Conservation (phyloP, 2,329 filamentous ascomycete species). For the Fusarium sp. region DNA sequence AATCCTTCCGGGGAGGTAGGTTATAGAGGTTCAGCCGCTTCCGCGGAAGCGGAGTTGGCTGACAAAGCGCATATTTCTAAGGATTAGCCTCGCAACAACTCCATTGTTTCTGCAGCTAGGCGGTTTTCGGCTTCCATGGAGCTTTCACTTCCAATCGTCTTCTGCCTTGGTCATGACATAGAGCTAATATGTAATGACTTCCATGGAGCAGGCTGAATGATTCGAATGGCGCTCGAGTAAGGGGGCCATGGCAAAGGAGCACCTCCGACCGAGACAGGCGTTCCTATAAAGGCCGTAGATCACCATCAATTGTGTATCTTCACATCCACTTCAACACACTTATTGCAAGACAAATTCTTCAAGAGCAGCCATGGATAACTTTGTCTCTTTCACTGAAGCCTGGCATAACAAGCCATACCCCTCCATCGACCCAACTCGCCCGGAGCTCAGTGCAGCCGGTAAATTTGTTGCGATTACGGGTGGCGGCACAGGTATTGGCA, state of each 20-base stretch:
- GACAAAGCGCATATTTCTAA: neutral
- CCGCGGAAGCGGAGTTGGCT: slow-evolving; percentile 11
- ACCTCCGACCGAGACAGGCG: too few relatives aligned
- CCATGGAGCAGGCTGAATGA: neutral
- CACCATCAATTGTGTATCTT: fast-evolving
- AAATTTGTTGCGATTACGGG: neutral
- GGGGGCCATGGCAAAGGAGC: fast-evolving
- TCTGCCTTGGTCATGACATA: neutral
- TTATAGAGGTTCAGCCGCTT: neutral
- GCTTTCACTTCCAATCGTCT: neutral
- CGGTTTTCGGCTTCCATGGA: neutral
- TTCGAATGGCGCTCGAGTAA: neutral
- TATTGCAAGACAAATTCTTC: neutral
- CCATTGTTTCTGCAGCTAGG: neutral
- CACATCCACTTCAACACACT: neutral
- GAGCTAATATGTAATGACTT: neutral
- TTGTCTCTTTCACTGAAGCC: neutral
- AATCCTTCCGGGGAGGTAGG: neutral
- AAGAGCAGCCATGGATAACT: neutral
- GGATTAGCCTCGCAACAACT: neutral
- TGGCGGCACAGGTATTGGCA: neutral
- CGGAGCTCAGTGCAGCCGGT: neutral
- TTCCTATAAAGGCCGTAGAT: neutral
- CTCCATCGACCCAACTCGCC: neutral
- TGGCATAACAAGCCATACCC: neutral